These are phyloP conservation scores for Arthrinium puccinioides DNA, from an alignment of 2,329 filamentous ascomycete genomes.

Conservation along the genomic window DNA sequence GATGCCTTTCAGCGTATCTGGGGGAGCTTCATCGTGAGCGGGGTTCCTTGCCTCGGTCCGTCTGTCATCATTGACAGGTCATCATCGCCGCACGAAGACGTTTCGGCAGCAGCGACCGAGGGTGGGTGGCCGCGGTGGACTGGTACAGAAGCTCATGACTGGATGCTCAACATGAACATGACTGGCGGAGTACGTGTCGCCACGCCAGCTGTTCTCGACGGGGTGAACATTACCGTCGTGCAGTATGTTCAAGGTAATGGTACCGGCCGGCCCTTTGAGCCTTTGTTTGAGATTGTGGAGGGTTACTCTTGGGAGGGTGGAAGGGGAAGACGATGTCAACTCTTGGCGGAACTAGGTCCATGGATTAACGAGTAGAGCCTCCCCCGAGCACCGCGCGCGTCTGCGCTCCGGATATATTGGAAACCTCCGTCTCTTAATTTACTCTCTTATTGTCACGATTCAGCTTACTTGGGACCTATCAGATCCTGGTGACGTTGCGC, in stretches of 20 bases:
- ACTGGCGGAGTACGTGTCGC: slow-evolving; percentile 29
- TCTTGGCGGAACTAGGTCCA: not conserved
- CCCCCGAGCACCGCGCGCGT: not conserved
- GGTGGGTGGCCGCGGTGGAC: slow-evolving; percentile 27
- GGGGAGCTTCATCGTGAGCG: slow-evolving; percentile 37
- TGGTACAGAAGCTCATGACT: slow-evolving; percentile 21
- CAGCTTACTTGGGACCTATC: too few relatives aligned
- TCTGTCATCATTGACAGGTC: slow-evolving; percentile 18
- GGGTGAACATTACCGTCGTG: slow-evolving; percentile 17
- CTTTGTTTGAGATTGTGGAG: slow-evolving; percentile 29
- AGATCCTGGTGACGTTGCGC: too few relatives aligned
- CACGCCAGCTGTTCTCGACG: slow-evolving; percentile 7
- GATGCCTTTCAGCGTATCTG: slow-evolving; percentile 33
- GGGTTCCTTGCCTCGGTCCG: slow-evolving; percentile 31
- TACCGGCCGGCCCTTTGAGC: slow-evolving; percentile 11
- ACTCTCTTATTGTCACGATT: too few relatives aligned
- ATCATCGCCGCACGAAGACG: slow-evolving; percentile 16
- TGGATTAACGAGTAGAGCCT: not conserved
- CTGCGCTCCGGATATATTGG: not conserved
- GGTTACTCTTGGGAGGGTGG: slow-evolving; percentile 40
- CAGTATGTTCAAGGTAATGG: slow-evolving; percentile 26
- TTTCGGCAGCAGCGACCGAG: slow-evolving; percentile 16
- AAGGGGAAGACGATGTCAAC: slow-evolving; percentile 34
- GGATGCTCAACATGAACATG: slow-evolving; percentile 36
- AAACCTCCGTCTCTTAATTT: too few relatives aligned